Percentiles rank a stretch among this genome's conserved stretches.
Conservation (phyloP, 2,329 filamentous ascomycete genomes). For the Zymoseptoria tritici region DNA sequence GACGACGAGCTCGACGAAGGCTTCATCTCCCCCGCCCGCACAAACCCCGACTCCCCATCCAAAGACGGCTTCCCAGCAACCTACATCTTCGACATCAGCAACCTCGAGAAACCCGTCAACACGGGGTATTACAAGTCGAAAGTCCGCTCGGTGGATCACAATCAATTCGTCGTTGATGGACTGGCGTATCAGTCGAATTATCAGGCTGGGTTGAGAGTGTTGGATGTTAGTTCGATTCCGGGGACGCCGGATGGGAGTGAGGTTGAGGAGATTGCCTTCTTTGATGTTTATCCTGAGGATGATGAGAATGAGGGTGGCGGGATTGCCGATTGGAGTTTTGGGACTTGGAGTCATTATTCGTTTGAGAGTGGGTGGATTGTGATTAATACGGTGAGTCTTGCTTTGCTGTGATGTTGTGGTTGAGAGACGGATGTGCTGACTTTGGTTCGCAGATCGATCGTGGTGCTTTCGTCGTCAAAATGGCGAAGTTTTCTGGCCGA, state of each 20-base stretch:
- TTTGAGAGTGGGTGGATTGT: conserved; percentile 46
- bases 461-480: conserved; percentile 44
- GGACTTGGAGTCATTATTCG: conserved; percentile 34
- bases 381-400: conserved; percentile 35
- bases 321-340: conserved; percentile 10
- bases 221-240: conserved; percentile 32
- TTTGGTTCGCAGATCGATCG: conserved; percentile 36
- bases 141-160: conserved; percentile 34
- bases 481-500: conserved; percentile 7
- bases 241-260: conserved; percentile 40
- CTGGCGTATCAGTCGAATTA: conserved; percentile 34
- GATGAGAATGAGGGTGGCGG: conserved; percentile 37
- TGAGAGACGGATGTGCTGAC: not conserved
- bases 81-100: conserved; percentile 46
- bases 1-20: conserved; percentile 51
- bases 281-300: conserved; percentile 47
- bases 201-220: conserved; percentile 29
- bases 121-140: conserved; percentile 34
- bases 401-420: conserved; percentile 28
- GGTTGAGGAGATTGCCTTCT: conserved; percentile 44
- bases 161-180: conserved; percentile 35
- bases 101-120: conserved; percentile 37
- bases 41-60: conserved; percentile 14
- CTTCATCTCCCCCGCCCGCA: conserved; percentile 31
- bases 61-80: conserved; percentile 42